These are phyloP conservation scores for Pistacia atlantica DNA, from an alignment of 345 rosid genomes.

Conservation along the genomic window DNA sequence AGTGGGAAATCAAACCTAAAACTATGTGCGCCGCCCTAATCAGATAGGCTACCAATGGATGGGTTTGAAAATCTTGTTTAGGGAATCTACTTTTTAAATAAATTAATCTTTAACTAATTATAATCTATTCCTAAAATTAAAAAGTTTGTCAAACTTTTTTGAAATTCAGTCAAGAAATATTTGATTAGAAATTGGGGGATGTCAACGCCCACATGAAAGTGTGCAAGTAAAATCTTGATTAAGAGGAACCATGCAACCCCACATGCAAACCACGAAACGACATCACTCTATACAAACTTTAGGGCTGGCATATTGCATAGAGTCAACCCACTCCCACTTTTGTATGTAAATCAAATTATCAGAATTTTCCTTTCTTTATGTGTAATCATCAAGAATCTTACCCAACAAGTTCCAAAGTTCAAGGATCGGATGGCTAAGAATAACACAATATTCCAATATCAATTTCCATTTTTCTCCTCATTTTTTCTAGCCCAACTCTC, in stretches of 20 bases:
- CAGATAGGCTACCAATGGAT: no score
- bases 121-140: no score
- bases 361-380: no score
- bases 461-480: no score
- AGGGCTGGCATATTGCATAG: no score
- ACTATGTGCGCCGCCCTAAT: no score
- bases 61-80: no score
- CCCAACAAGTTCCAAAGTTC: slow-evolving; percentile 17
- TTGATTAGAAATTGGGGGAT: neutral
- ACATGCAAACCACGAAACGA: slow-evolving; percentile 14
- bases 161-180: no score
- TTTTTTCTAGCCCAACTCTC: neutral
- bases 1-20: no score
- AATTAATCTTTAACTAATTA: no score
- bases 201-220: slow-evolving; percentile 5
- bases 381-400: slow-evolving; percentile 19
- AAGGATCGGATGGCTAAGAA: slow-evolving; percentile 7
- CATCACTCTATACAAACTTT: neutral
- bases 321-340: slow-evolving; percentile 28
- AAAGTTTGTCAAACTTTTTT: no score
- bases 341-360: neutral
- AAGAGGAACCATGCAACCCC: neutral
- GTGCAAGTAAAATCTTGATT: neutral
- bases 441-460: neutral
- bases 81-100: no score